Percentiles rank a stretch among this genome's conserved stretches.
Evolutionary conservation across 306 rosid species (phyloP).

Genomic region (Echinosophora koreensis): DNA sequence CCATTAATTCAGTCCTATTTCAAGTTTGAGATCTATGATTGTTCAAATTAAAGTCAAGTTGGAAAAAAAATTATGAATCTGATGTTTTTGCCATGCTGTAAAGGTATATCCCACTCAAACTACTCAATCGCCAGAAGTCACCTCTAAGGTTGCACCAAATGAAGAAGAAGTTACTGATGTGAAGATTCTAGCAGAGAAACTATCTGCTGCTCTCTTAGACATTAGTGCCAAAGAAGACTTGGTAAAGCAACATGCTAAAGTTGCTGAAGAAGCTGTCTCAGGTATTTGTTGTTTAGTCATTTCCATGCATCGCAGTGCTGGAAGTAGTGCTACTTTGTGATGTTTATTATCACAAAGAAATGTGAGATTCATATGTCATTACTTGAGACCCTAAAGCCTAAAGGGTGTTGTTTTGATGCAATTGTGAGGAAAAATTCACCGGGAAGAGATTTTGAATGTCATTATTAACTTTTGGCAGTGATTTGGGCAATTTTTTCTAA

Average conservation of each 20-base stretch:
- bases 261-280: conserved; percentile 87
- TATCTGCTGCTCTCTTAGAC: conserved; percentile 66
- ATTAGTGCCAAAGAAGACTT: conserved; percentile 68
- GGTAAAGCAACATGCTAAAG: conserved; percentile 80
- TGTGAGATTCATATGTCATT: neutral
- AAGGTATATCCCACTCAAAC: conserved; percentile 59
- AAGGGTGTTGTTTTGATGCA: neutral
- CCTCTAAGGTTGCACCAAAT: conserved; percentile 53
- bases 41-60: conserved; percentile 27
- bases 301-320: neutral
- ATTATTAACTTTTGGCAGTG: conserved; percentile 1
- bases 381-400: neutral
- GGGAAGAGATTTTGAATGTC: conserved; percentile 4
- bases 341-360: neutral
- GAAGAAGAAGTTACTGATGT: conserved; percentile 51
- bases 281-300: conserved; percentile 52
- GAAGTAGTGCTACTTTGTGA: conserved; percentile 14
- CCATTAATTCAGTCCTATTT: neutral
- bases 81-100: conserved; percentile 40
- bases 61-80: conserved; percentile 32
- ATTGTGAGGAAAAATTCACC: neutral
- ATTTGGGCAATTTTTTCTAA: neutral
- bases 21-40: conserved; percentile 30
- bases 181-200: conserved; percentile 57
- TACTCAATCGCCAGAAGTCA: conserved; percentile 62